Base-by-base conservation (phyloP, 2,329 filamentous ascomycete genomes). In the Cordyceps cateniannulata region DNA sequence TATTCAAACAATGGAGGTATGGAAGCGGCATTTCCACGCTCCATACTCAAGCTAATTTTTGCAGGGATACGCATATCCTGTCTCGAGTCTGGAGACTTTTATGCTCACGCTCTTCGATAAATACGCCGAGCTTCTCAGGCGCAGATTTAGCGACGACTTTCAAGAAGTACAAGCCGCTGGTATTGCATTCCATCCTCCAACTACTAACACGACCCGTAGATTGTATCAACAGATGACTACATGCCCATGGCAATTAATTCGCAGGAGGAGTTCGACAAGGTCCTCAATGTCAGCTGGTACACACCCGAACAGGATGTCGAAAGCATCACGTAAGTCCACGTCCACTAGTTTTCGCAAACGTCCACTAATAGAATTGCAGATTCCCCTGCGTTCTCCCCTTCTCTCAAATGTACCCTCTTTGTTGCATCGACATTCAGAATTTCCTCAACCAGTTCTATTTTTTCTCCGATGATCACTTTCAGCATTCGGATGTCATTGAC, bases 181-280 rank as follows among this genome's bases (percentile, higher is more conserved):
- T 40, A 16, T 24, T 18, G 14, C 16, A 50, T 10, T 25, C 59
- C 2, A 29, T 35, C 20, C 35, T 49, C 20, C 29, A 25, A n/a
- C 16, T 9, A 10, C 22, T 54, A n/a, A 59, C 20, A 10, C 10
- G 32, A 35, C 44, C 9, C 10, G 4, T 40, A 85, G 82, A 87
- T 87, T 67, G 85, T 88, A 18, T 86, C 90, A n/a, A 97, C 91
- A 1, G 95, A 99, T 72, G 95, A 99, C 74, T 99, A 99, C 75
- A 99, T 99, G 93, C 96, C 95, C 2, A 98, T 99, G 95, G 90
- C 91, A 1, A 96, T 98, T 72, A 91, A 92, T 68, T 92, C 89
- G 22, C 76, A 82, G 18, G 93, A 96, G 68, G 93, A 98, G 69
- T 98, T 96, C 70, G 91, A 96, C 68, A 96, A 97, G 69, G 93